These are phyloP conservation scores for Colletotrichum falcatum DNA, from an alignment of 2,329 filamentous ascomycete species.

Conservation along the genomic window DNA sequence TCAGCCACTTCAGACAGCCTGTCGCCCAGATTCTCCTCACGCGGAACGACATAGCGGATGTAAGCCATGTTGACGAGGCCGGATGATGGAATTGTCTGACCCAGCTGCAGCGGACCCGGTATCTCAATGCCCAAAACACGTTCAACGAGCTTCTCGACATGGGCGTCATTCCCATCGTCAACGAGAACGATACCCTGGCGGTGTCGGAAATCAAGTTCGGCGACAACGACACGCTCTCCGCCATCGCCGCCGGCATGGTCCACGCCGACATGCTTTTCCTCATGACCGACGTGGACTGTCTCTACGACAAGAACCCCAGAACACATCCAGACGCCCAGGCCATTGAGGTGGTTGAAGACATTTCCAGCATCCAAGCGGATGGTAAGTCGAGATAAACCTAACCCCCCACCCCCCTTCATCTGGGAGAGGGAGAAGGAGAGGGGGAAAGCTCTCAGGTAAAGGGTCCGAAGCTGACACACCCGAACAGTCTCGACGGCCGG, in stretches of 20 bases:
- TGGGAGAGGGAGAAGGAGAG: too few species aligned
- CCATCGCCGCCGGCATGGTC: slow-evolving; percentile 97
- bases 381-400: slow-evolving; percentile 57
- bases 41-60: slow-evolving; percentile 95
- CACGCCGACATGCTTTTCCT: slow-evolving; percentile 96
- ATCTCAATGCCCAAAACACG: slow-evolving; percentile 96
- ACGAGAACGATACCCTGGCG: slow-evolving; percentile 97
- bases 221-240: slow-evolving; percentile 97
- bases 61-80: slow-evolving; percentile 56
- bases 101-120: slow-evolving; percentile 79
- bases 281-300: slow-evolving; percentile 98
- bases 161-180: slow-evolving; percentile 98
- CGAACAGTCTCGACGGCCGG: slow-evolving; percentile 83
- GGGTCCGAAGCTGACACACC: background rate
- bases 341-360: slow-evolving; percentile 94
- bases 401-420: background rate
- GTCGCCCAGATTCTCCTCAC: slow-evolving; percentile 96
- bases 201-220: slow-evolving; percentile 99
- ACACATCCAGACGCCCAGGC: slow-evolving; percentile 86
- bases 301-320: slow-evolving; percentile 96
- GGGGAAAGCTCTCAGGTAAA: background rate
- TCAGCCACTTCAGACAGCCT: slow-evolving; percentile 87
- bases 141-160: slow-evolving; percentile 90
- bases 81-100: slow-evolving; percentile 32
- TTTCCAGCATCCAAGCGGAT: slow-evolving; percentile 84